A percentile compares a stretch with the other conserved stretches of the same genome.
Conservation (phyloP, 257 asterid genomes). For the Anisodus acutangulus region DNA sequence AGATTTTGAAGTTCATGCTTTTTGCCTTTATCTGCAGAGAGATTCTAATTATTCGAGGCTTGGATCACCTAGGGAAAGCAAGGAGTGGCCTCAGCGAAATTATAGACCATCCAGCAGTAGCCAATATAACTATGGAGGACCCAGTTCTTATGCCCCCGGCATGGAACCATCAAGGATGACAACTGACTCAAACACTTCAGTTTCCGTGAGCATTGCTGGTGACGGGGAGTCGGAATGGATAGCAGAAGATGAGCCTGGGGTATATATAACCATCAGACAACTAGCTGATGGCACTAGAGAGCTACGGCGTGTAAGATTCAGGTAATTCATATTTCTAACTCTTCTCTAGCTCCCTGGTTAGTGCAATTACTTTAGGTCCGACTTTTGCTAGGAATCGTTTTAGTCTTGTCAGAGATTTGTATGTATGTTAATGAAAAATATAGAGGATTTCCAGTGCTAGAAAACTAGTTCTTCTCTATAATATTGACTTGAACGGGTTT, state of each 20-base stretch:
- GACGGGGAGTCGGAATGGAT: conserved; percentile 92
- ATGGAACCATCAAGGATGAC: conserved; percentile 89
- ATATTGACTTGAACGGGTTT: not conserved
- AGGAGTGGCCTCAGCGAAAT: conserved; percentile 76
- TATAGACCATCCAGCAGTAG: conserved; percentile 40
- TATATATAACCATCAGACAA: conserved; percentile 87
- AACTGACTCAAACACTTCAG: conserved; percentile 74
- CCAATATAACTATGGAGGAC: conserved; percentile 22
- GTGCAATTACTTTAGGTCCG: not conserved
- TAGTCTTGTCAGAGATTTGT: not conserved
- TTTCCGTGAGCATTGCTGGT: conserved; percentile 89
- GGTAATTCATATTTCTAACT: conserved; percentile 49
- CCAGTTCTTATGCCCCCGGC: conserved; percentile 27
- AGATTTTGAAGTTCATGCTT: not conserved
- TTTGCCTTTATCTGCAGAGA: conserved; percentile 58
- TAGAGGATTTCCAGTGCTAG: not conserved
- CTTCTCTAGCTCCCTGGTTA: not conserved
- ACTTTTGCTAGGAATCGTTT: not conserved
- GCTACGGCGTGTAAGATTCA: conserved; percentile 94
- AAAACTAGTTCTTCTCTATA: not conserved
- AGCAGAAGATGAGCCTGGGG: conserved; percentile 94
- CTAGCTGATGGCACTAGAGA: conserved; percentile 88
- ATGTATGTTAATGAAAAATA: no score
- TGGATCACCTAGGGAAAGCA: conserved; percentile 80
- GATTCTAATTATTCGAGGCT: conserved; percentile 82